A percentile compares a stretch with the other conserved stretches of the same genome.
Evolutionary conservation across 129 eudicot genomes (phyloP).

Genomic region (Erigeron canadensis): DNA sequence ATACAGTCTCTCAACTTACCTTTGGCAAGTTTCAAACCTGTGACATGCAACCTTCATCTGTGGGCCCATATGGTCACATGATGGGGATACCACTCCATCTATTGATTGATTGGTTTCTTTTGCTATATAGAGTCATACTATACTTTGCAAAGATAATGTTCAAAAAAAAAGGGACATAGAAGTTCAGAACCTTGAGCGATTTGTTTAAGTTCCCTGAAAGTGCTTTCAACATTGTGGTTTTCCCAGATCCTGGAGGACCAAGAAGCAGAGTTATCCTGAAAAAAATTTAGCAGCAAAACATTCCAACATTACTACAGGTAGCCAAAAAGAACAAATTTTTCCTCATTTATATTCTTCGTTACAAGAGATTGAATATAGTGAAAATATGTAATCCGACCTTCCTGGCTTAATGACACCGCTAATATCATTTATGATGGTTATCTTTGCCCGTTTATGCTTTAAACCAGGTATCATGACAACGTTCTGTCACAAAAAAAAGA

Average conservation of each 20-base stretch:
- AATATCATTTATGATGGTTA: conserved; percentile 54
- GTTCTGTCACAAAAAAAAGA: conserved; percentile 37
- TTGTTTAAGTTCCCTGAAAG: conserved; percentile 48
- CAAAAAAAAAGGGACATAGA: no score
- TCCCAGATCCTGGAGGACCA: conserved; percentile 82
- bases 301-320: no score
- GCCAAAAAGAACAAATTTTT: no score
- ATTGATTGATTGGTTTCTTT: no score
- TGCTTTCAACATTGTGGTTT: conserved; percentile 47
- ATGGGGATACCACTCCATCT: no score
- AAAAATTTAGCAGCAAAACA: neutral
- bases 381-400: conserved; percentile 42
- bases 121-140: no score
- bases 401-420: conserved; percentile 76
- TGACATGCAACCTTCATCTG: no score
- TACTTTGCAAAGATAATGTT: no score
- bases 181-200: conserved; percentile 41
- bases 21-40: no score
- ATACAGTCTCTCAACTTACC: no score
- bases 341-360: neutral
- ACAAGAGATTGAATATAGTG: neutral
- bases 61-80: no score
- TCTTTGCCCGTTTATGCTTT: conserved; percentile 43
- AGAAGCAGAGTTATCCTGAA: conserved; percentile 67
- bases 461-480: conserved; percentile 49